These are phyloP conservation scores for Dipodascus geniculatus DNA, from an alignment of 805 yeast genomes.

Conservation along the genomic window DNA sequence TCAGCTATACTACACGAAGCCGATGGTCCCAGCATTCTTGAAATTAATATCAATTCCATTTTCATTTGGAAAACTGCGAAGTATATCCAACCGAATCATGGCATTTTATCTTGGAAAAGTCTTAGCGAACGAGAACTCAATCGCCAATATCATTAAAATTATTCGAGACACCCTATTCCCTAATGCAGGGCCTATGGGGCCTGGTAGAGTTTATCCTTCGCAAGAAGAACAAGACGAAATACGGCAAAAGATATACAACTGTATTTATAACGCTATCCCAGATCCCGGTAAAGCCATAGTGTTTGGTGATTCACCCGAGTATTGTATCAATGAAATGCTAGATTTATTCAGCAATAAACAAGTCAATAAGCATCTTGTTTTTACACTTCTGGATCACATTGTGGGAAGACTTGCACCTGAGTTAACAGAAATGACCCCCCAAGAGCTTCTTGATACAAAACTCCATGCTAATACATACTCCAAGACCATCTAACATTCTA, in stretches of 20 bases:
- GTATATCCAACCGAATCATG: conserved; percentile 10
- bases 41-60: conserved; percentile 6
- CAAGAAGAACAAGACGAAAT: conserved; percentile 27
- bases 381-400: conserved; percentile 19
- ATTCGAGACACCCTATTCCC: conserved; percentile 35
- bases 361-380: conserved; percentile 23
- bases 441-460: conserved; percentile 10
- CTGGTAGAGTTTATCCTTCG: conserved; percentile 32
- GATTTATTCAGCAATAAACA: conserved; percentile 17
- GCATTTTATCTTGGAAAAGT: conserved; percentile 6
- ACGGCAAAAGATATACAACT: conserved; percentile 9
- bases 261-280: conserved; percentile 12
- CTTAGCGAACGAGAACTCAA: conserved; percentile 10
- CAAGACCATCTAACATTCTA: too few species aligned
- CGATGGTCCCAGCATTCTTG: conserved; percentile 9
- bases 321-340: conserved; percentile 16
- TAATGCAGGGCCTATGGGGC: conserved; percentile 38
- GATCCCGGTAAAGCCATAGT: conserved; percentile 11
- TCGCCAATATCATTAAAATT: conserved; percentile 18
- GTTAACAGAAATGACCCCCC: conserved; percentile 17
- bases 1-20: conserved; percentile 7
- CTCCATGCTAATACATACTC: background rate
- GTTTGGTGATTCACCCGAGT: conserved; percentile 14
- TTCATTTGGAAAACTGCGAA: conserved; percentile 10
- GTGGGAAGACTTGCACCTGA: conserved; percentile 20